These are phyloP conservation scores for Aspergillus spinulosporus DNA, from an alignment of 2,329 filamentous ascomycete genomes.

Conservation along the genomic window DNA sequence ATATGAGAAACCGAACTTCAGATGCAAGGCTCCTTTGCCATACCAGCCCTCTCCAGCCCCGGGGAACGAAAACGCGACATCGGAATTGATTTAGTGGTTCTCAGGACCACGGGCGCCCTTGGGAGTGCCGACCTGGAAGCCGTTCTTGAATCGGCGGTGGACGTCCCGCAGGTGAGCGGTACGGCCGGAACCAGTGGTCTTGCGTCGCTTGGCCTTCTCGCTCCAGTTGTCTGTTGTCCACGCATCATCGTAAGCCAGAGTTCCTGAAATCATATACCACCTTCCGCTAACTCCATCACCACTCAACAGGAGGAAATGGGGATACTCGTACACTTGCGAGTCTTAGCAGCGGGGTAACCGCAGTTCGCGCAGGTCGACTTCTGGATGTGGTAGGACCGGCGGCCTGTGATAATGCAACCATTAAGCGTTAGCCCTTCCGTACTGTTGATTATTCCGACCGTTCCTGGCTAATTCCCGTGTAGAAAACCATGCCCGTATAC, in stretches of 20 bases:
- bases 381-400: constrained; percentile 98
- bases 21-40: constrained; percentile 40
- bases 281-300: neutral
- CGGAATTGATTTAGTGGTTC: constrained; percentile 43
- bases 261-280: constrained; percentile 7
- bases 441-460: constrained; percentile 9
- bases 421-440: constrained; percentile 34
- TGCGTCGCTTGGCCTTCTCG: constrained; percentile 99
- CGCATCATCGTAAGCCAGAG: constrained; percentile 32
- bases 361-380: constrained; percentile 97
- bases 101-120: constrained; percentile 74
- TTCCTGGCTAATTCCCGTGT: constrained; percentile 14
- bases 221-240: constrained; percentile 85
- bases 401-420: constrained; percentile 58
- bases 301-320: constrained; percentile 6
- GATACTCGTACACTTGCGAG: constrained; percentile 84
- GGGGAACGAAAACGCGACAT: constrained; percentile 41
- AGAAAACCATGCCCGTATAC: constrained; percentile 21
- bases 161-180: constrained; percentile 93
- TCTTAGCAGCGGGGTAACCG: constrained; percentile 97
- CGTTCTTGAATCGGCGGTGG: constrained; percentile 93
- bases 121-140: constrained; percentile 87
- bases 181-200: constrained; percentile 96
- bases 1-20: constrained; percentile 35
- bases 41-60: constrained; percentile 43